Conservation (phyloP, 352 stramenopile species). For the Phytophthora pluvialis region DNA sequence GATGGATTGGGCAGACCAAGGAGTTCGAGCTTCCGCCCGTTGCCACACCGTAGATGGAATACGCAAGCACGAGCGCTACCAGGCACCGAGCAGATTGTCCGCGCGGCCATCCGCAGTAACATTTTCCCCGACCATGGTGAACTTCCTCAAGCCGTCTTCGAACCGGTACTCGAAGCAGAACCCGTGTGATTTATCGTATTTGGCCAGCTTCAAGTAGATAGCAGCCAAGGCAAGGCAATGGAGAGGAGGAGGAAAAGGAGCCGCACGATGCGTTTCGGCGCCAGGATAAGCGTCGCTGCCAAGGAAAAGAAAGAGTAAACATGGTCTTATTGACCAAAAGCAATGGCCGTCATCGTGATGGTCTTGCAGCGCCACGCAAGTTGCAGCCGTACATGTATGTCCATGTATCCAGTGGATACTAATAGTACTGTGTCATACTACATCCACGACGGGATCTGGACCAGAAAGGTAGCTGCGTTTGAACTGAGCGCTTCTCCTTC, state of each 20-base stretch:
- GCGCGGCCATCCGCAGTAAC: slow-evolving; percentile 1
- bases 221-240: slow-evolving; percentile 9
- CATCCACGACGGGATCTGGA: background rate
- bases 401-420: background rate
- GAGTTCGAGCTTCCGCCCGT: slow-evolving; percentile 13
- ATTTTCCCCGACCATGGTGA: slow-evolving; percentile 12
- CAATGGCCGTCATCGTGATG: background rate
- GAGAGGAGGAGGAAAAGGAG: slow-evolving; percentile 13
- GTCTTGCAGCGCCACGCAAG: background rate
- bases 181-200: slow-evolving; percentile 61
- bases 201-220: slow-evolving; percentile 56
- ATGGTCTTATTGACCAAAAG: slow-evolving; percentile 4
- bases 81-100: slow-evolving; percentile 1
- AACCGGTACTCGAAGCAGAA: slow-evolving; percentile 44
- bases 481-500: background rate
- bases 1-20: slow-evolving; percentile 26
- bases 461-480: slow-evolving; percentile 20
- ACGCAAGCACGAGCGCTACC: slow-evolving; percentile 20
- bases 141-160: slow-evolving; percentile 14
- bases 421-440: too few relatives aligned
- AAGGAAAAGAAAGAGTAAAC: slow-evolving; percentile 17
- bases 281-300: background rate
- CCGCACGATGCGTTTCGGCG: background rate
- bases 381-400: slow-evolving; percentile 7
- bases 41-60: slow-evolving; percentile 24